Percentiles rank a stretch among this genome's conserved stretches.
These are phyloP conservation scores for Solanum sejunctum DNA, from an alignment of 257 asterid species.

Conservation along the genomic window DNA sequence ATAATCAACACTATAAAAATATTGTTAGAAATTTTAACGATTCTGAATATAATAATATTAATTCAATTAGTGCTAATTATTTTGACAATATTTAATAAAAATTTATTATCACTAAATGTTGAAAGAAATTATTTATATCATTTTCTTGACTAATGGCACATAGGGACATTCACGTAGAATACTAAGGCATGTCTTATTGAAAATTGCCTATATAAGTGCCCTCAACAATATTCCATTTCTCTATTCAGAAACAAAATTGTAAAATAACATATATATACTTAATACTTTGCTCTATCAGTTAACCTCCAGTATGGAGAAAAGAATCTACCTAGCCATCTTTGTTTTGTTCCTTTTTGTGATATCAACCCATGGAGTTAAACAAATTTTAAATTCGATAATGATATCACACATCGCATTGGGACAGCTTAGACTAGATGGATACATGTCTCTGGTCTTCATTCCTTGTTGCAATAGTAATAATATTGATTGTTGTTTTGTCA, in stretches of 20 bases:
- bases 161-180: neutral
- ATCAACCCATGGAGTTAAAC: neutral
- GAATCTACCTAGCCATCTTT: neutral
- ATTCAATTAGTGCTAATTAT: neutral
- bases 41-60: accelerated
- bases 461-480: neutral
- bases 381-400: neutral
- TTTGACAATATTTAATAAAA: neutral
- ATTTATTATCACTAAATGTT: too few relatives aligned
- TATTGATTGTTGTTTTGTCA: neutral
- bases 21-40: too few relatives aligned
- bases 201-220: neutral
- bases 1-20: neutral
- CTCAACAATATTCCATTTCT: neutral
- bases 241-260: neutral
- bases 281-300: neutral
- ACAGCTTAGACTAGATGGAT: too few relatives aligned
- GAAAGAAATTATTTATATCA: too few relatives aligned
- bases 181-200: neutral
- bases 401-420: too few relatives aligned
- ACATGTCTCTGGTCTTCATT: too few relatives aligned
- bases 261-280: neutral
- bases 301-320: neutral
- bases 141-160: neutral
- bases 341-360: neutral